phyloP scores from a whole-genome alignment of 2,329 filamentous ascomycete genomes.

The Penicillium hesseltinei region DNA sequence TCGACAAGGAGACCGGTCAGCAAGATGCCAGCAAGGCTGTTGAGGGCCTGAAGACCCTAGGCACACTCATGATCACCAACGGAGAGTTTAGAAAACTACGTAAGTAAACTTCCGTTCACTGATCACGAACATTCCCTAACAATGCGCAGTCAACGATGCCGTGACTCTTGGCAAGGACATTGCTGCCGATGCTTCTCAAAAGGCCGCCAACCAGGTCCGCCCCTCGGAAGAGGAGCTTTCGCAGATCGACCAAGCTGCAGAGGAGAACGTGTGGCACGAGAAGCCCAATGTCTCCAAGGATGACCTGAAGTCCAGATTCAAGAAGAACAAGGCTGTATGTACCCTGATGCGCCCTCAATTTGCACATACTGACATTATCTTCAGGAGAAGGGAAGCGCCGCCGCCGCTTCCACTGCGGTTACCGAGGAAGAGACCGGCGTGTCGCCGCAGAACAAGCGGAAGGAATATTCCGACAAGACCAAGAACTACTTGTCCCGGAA shows the following conservation, averaged over 20 bases:
- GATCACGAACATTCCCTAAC: conserved; percentile 16
- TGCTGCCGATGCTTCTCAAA: conserved; percentile 81
- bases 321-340: conserved; percentile 55
- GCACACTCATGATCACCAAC: conserved; percentile 87
- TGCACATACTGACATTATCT: not conserved
- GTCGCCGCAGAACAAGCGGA: conserved; percentile 47
- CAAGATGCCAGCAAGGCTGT: conserved; percentile 81
- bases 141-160: conserved; percentile 67
- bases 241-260: conserved; percentile 78
- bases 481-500: conserved; percentile 80
- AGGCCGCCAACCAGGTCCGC: conserved; percentile 70
- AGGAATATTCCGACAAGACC: conserved; percentile 46
- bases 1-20: conserved; percentile 73
- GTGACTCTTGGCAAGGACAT: conserved; percentile 82
- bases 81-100: conserved; percentile 91
- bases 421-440: conserved; percentile 53
- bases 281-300: conserved; percentile 72
- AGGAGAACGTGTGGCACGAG: conserved; percentile 93
- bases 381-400: conserved; percentile 56
- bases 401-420: conserved; percentile 25
- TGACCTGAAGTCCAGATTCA: conserved; percentile 62
- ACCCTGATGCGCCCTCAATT: conserved; percentile 17
- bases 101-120: conserved; percentile 48
- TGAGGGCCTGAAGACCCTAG: conserved; percentile 81
- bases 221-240: conserved; percentile 73